Conservation (phyloP, 2,329 filamentous ascomycete species). For the Colletotrichum spinosum region DNA sequence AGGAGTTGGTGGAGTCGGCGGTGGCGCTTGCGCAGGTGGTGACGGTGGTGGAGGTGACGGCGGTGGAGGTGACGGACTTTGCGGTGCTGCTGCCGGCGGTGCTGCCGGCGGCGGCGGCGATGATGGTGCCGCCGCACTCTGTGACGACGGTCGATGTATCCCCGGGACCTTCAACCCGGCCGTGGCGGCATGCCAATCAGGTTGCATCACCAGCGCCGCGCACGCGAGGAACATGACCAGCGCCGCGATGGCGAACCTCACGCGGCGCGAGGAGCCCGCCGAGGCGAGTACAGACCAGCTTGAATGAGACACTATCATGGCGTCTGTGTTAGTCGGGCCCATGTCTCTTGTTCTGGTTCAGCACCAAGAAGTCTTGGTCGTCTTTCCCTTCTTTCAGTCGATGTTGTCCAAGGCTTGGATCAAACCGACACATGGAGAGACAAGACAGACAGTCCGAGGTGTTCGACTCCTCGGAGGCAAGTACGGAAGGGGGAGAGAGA, state of each 20-base stretch:
- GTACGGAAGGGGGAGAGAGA: not conserved
- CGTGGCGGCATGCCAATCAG: conserved; percentile 19
- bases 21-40: not conserved
- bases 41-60: not conserved
- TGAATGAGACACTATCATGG: conserved; percentile 18
- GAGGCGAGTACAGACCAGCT: conserved; percentile 11
- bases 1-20: not conserved
- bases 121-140: too few relatives aligned
- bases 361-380: not conserved
- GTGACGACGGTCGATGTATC: not conserved
- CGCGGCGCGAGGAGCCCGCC: conserved; percentile 16
- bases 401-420: not conserved
- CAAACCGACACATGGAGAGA: not conserved
- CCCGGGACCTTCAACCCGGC: conserved; percentile 9
- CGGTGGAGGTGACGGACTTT: not conserved
- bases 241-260: conserved; percentile 16
- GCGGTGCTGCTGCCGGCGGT: too few relatives aligned
- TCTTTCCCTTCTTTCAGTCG: not conserved
- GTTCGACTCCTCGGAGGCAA: not conserved
- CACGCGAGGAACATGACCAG: conserved; percentile 21
- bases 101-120: too few relatives aligned
- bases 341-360: conserved; percentile 2
- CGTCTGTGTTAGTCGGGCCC: conserved; percentile 22
- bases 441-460: not conserved
- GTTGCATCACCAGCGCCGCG: conserved; percentile 12